Evolutionary conservation across 192 early-diverging fungal species (phyloP).

Genomic region (Entrophospora sp.): DNA sequence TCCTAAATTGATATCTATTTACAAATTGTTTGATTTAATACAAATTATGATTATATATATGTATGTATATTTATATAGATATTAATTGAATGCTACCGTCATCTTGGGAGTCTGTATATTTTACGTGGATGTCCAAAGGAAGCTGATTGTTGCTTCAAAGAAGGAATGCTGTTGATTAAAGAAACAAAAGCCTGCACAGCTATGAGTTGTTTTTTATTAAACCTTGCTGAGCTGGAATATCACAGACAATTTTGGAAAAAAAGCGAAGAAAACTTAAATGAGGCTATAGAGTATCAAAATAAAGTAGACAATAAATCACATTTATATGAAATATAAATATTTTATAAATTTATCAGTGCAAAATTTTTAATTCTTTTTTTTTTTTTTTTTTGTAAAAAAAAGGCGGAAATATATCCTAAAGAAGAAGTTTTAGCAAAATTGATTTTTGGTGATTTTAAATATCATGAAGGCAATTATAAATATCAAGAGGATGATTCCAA

Average conservation of each 20-base stretch:
- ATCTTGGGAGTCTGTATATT: slow-evolving; percentile 42
- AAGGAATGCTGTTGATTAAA: slow-evolving; percentile 47
- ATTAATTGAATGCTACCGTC: slow-evolving; percentile 39
- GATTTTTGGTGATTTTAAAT: slow-evolving; percentile 38
- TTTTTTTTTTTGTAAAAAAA: neutral
- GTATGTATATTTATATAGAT: no score
- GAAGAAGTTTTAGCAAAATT: slow-evolving; percentile 10
- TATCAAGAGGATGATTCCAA: slow-evolving; percentile 36
- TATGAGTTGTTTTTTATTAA: slow-evolving; percentile 32
- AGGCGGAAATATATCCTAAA: slow-evolving; percentile 13
- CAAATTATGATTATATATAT: no score
- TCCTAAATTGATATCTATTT: no score
- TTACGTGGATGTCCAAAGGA: slow-evolving; percentile 50
- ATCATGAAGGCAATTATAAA: slow-evolving; percentile 21
- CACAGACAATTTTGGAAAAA: slow-evolving; percentile 37
- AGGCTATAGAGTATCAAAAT: slow-evolving; percentile 26
- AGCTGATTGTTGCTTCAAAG: slow-evolving; percentile 52
- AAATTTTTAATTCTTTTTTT: neutral
- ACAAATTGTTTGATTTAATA: no score
- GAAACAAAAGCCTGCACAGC: slow-evolving; percentile 29
- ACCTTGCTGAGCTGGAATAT: slow-evolving; percentile 47
- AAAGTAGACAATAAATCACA: slow-evolving; percentile 4
- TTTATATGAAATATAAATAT: no score
- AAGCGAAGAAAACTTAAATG: slow-evolving; percentile 30
- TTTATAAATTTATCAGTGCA: neutral